Evolutionary conservation across 495 filamentous ascomycete species (phyloP).

Genomic region (Zalerion maritima): DNA sequence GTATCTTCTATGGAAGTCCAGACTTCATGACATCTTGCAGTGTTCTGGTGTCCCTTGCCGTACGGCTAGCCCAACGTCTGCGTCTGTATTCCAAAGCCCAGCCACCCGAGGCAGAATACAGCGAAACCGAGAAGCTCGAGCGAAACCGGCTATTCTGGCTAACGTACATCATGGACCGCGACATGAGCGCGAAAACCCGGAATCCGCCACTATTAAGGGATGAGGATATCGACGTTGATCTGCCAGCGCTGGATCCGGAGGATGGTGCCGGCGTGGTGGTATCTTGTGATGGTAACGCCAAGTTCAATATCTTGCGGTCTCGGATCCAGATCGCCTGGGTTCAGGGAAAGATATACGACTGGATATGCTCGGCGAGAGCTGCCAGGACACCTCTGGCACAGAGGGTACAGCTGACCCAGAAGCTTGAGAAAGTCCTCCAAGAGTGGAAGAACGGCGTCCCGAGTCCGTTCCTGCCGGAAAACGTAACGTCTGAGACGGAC

Average conservation of each 20-base stretch:
- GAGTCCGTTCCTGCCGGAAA: neutral
- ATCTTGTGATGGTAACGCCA: neutral
- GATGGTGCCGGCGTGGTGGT: conserved; percentile 4
- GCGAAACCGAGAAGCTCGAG: neutral
- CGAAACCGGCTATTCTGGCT: conserved; percentile 8
- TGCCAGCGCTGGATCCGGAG: conserved; percentile 1
- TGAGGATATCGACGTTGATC: conserved; percentile 7
- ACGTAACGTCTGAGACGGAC: neutral
- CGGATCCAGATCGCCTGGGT: conserved; percentile 6
- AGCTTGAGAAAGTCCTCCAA: neutral
- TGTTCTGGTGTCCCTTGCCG: conserved; percentile 6
- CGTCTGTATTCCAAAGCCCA: conserved; percentile 5
- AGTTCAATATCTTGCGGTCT: conserved; percentile 5
- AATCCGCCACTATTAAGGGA: conserved; percentile 4
- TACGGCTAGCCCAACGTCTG: conserved; percentile 6
- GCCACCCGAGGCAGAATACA: neutral
- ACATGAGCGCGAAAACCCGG: conserved; percentile 3
- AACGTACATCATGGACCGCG: conserved; percentile 7
- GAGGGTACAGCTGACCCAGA: neutral
- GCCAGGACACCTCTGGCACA: neutral
- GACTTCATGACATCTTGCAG: too few species aligned
- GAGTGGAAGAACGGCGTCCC: conserved; percentile 2
- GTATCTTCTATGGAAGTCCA: too few species aligned
- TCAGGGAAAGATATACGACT: conserved; percentile 7
- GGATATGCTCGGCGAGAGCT: conserved; percentile 3